Percentiles rank a stretch among this genome's conserved stretches.
phyloP scores from a whole-genome alignment of 305 asterid species.

The Fraxinus albicans region DNA sequence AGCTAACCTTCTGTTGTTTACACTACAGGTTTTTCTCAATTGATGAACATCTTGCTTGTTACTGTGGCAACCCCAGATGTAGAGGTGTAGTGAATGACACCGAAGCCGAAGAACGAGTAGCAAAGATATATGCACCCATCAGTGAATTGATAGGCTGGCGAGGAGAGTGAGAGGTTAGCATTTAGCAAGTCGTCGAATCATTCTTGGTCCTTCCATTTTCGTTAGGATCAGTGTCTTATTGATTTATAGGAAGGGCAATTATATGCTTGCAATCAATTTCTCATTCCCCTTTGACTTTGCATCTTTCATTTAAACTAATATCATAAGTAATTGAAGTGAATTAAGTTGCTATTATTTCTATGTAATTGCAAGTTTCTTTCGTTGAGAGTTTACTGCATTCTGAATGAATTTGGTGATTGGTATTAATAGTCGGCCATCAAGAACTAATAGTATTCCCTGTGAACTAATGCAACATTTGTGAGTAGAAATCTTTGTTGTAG shows the following conservation, averaged over 20 bases:
- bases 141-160: slow-evolving; percentile 74
- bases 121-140: slow-evolving; percentile 52
- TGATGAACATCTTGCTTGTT: slow-evolving; percentile 78
- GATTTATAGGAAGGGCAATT: not conserved
- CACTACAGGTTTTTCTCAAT: slow-evolving; percentile 66
- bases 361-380: not conserved
- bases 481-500: not conserved
- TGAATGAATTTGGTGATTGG: not conserved
- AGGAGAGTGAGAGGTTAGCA: slow-evolving; percentile 59
- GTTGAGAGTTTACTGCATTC: not conserved
- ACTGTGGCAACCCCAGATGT: slow-evolving; percentile 81
- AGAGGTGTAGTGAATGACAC: slow-evolving; percentile 85
- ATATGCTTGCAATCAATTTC: not conserved
- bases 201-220: not conserved
- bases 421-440: not conserved
- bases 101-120: slow-evolving; percentile 74
- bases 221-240: not conserved
- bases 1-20: slow-evolving; percentile 17
- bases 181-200: not conserved
- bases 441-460: not conserved
- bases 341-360: not conserved
- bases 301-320: not conserved
- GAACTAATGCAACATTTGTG: not conserved
- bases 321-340: not conserved
- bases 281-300: not conserved